phyloP scores from a whole-genome alignment of 2,329 filamentous ascomycete species.

The Aspergillus unguis region DNA sequence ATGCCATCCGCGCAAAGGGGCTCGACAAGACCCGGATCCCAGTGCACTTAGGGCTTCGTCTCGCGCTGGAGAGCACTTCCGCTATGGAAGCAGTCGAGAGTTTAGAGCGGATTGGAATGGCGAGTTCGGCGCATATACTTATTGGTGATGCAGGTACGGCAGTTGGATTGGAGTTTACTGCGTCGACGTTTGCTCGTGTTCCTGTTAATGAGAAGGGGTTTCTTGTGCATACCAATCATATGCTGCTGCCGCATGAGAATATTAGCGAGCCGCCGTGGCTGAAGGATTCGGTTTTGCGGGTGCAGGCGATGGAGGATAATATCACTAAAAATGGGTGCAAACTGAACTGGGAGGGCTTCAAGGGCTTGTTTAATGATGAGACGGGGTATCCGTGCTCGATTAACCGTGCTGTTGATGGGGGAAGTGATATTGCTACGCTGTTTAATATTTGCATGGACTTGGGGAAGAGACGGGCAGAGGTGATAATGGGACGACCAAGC shows the following conservation, averaged over 20 bases:
- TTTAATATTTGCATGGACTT: slow-evolving; percentile 11
- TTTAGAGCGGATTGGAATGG: slow-evolving; percentile 49
- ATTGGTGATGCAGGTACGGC: slow-evolving; percentile 47
- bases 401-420: neutral
- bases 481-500: neutral
- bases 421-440: slow-evolving; percentile 1
- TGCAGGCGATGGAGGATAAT: slow-evolving; percentile 5
- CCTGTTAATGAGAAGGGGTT: neutral
- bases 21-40: slow-evolving; percentile 49
- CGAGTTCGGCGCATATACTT: slow-evolving; percentile 53
- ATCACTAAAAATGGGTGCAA: neutral
- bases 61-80: slow-evolving; percentile 49
- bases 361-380: slow-evolving; percentile 7
- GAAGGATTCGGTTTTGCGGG: slow-evolving; percentile 7
- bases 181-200: slow-evolving; percentile 3
- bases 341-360: neutral
- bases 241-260: slow-evolving; percentile 4
- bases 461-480: neutral
- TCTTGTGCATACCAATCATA: slow-evolving; percentile 10
- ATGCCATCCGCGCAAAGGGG: slow-evolving; percentile 54
- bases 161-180: slow-evolving; percentile 49
- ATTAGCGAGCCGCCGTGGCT: slow-evolving; percentile 7
- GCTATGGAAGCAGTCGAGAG: slow-evolving; percentile 43
- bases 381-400: slow-evolving; percentile 2
- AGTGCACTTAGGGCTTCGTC: slow-evolving; percentile 54